Conservation (phyloP, 495 filamentous ascomycete genomes). For the Hyaloscypha bicolor region DNA sequence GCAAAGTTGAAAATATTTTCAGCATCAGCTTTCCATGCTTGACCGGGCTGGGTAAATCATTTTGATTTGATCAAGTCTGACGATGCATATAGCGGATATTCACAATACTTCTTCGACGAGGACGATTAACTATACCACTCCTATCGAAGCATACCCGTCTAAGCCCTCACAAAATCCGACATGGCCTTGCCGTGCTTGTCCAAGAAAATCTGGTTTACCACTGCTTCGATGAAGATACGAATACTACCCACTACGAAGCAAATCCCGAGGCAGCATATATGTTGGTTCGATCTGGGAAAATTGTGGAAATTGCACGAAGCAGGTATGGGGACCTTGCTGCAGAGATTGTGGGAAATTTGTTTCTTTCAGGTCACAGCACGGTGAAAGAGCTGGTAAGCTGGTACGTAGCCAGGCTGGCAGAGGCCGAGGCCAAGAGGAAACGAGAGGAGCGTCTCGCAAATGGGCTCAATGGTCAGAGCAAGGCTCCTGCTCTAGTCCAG, state of each 20-base stretch:
- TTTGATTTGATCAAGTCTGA: conserved; percentile 27
- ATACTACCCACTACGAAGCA: conserved; percentile 74
- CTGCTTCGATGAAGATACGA: conserved; percentile 60
- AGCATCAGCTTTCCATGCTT: conserved; percentile 2
- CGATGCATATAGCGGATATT: conserved; percentile 66
- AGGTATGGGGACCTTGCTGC: conserved; percentile 71
- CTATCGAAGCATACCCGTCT: conserved; percentile 70
- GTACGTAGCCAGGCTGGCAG: conserved; percentile 30
- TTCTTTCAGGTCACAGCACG: conserved; percentile 75
- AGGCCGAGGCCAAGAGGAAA: not conserved
- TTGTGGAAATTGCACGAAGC: conserved; percentile 71
- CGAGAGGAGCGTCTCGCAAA: conserved; percentile 8
- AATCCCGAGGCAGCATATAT: conserved; percentile 74
- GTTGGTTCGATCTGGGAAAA: conserved; percentile 77
- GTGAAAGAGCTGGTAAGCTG: conserved; percentile 65
- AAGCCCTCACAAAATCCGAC: conserved; percentile 65
- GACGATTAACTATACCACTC: conserved; percentile 70
- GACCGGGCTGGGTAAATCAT: conserved; percentile 7
- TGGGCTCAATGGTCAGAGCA: conserved; percentile 21
- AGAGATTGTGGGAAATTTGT: conserved; percentile 69
- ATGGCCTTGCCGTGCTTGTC: conserved; percentile 80
- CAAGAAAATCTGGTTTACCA: conserved; percentile 87
- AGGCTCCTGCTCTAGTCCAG: conserved; percentile 35
- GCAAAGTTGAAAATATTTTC: not conserved
- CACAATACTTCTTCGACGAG: conserved; percentile 71